Base-by-base conservation (phyloP, 1,284 basidiomycete genomes). In the Fomitiporia mediterranea region DNA sequence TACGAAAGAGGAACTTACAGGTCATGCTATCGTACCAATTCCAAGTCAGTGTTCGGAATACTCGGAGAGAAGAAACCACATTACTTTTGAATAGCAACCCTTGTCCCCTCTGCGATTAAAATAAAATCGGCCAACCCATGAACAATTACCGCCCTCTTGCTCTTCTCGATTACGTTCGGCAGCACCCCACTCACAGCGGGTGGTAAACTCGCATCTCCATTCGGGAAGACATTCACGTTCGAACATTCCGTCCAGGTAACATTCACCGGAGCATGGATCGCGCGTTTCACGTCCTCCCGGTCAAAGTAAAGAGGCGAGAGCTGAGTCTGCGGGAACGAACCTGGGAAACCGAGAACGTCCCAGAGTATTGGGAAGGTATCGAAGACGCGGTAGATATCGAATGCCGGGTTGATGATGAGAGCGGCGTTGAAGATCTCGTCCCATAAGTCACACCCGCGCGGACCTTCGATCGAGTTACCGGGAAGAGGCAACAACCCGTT, bases 291-390 rank as follows among this genome's bases (percentile, higher is more conserved):
- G 52, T 90, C 85, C 6, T 67, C 63, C 21, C 81, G 76, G 69
- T 87, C 76, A 65, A 91, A 91, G 71, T 89, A 91, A 43, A 77
- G 48, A 2, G 74, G 74, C 2, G 69, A 64, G 11, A 65, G 43
- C 56, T 76, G 71, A 49, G 76, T 65, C 44, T 87, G 71, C 2
- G 64, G 60, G 70, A 84, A 86, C 0, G 84, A 82, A 6, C 83
- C 85, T 79, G 87, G 86, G 73, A 86, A 86, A 15, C 86, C 88
- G 35, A 90, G 81, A 4, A 89, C 83, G 61, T 90, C 86, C 85
- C 84, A 89, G 11, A 84, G 70, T 37, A 87, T 68, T 0, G 80
- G 80, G 60, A 72, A 79, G 21, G 80, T 85, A 65, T 86, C 84
- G 67, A 88, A 86, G 52, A 89, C 83, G 32, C 83, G 76, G 66